Base-by-base conservation (phyloP, 305 asterid species). In the Nicotiana rustica region DNA sequence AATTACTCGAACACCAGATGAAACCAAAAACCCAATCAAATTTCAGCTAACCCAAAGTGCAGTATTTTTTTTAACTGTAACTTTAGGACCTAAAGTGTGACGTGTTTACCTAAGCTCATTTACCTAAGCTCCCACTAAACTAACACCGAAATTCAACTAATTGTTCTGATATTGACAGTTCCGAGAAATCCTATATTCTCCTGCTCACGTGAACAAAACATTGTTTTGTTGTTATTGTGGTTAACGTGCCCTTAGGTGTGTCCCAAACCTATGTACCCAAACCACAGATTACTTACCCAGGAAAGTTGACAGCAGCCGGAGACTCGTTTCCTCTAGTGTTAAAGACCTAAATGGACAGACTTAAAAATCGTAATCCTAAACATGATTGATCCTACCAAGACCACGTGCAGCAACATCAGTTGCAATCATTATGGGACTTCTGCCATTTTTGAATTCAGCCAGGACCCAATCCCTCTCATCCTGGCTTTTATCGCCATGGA, bases 381-480 rank as follows among this genome's bases (percentile, higher is more conserved):
- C 91, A 85, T 91, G 33, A 82, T 84, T 88, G 83, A 90, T 91
- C 96, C 95, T 93, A 95, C 97, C 99, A 87, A 93, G 98, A 88
- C 99, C 97, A 88, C 98, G 97, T 55, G 98, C 98, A 87, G 98
- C 97, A 82, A 95, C 98, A 90, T 95, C 98, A 86, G 98, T 95
- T 87, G 98, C 98, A 90, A 88, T 91, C 98, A 95, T 93, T 89
- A 95, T 87, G 80, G 97, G 93, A 88, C 88, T 93, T 90, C 94
- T 88, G 86, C 99, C 97, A 92, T 84, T 91, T 89, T 86, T 93
- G 90, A 95, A 95, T 81, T 95, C 99, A 21, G 97, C 91, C 84
- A 95, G 90, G 85, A 95, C 99, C 95, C 98, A 90, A 90, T 93
- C 99, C 91, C 99, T 89, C 88, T 95, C 98, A 60, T 92, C 97